Evolutionary conservation across 2,329 filamentous ascomycete genomes (phyloP), one percentile per base, ranked within the genome.

Genomic region (Elsinoe batatas): DNA sequence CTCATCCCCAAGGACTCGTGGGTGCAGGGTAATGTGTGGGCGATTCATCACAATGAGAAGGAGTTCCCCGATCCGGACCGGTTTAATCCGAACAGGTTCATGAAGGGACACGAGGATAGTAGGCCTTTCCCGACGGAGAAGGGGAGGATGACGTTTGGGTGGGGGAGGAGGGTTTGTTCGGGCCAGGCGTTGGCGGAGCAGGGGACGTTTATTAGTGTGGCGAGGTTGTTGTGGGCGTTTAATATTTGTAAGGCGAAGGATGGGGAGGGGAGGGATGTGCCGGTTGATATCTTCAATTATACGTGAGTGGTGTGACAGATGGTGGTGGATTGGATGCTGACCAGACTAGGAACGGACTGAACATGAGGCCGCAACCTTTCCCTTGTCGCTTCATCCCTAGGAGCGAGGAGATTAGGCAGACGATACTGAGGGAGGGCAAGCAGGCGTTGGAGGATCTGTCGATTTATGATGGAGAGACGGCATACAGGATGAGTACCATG

Each of bases 161-260:
- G 77, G 75, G 79, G 79, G 5, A 71, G 78, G 2, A 66, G 78
- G 5, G 75, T 78, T 3, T 81, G 78, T 63, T 74, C 72, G 43
- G 78, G 79, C 0, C 72, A 79, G 62, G 76, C 72, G 2, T 67
- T 83, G 15, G 80, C 80, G 1, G 80, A 83, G 65, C 78, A 81
- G 62, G 78, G 79, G 5, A 78, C 78, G 0, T 82, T 78, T 72
- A 75, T 83, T 61, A 80, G 76, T 0, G 71, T 83, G 43, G 76
- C 78, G 7, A 68, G 80, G 12, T 62, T 82, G 26, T 68, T 83
- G 5, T 83, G 80, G 78, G 79, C 72, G 0, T 83, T 82, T 61
- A 70, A 72, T 55, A 76, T 82, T 56, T 64, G 70, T 53, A 70
- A 72, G 43, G 70, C 66, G 32, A 56, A 70, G 11, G 71, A 74